phyloP scores from a whole-genome alignment of 768 basidiomycete genomes.

The Dioszegia crocea region DNA sequence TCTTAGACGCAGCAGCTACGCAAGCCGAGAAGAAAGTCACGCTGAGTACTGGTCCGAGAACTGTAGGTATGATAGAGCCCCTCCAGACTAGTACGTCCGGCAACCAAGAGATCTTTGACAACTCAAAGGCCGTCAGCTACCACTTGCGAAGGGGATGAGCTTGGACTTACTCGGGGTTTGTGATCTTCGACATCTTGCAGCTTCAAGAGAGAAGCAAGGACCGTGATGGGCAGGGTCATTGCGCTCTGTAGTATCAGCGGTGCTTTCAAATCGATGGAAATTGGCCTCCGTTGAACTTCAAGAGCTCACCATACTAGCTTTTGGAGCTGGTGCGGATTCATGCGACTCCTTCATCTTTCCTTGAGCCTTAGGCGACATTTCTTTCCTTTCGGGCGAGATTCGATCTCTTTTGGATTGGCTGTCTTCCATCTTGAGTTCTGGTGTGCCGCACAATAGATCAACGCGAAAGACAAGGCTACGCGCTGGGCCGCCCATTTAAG shows the following conservation, averaged over 20 bases:
- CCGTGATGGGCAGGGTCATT: conserved; percentile 21
- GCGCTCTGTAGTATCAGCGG: conserved; percentile 11
- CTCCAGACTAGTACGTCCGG: conserved; percentile 80
- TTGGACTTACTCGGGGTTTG: conserved; percentile 35
- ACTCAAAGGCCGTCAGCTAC: conserved; percentile 13
- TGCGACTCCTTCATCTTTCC: neutral
- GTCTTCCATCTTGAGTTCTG: too few relatives aligned
- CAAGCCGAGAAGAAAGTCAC: conserved; percentile 67
- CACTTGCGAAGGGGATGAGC: neutral
- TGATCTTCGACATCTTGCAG: conserved; percentile 44
- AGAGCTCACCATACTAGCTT: neutral
- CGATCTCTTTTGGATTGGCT: too few relatives aligned
- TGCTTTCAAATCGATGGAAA: too few relatives aligned
- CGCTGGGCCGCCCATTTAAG: too few relatives aligned
- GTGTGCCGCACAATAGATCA: too few relatives aligned
- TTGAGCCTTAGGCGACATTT: neutral
- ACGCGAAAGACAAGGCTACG: too few relatives aligned
- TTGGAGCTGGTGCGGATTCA: neutral
- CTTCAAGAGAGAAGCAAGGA: conserved; percentile 33
- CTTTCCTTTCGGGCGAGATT: neutral
- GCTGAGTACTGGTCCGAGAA: conserved; percentile 76
- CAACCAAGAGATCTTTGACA: conserved; percentile 63
- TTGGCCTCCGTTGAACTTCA: too few relatives aligned
- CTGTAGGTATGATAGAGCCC: conserved; percentile 69
- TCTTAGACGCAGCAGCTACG: conserved; percentile 42